A percentile compares a stretch with the other conserved stretches of the same genome.
phyloP scores from a whole-genome alignment of 495 filamentous ascomycete genomes.

The Aspergillus cavernicola region DNA sequence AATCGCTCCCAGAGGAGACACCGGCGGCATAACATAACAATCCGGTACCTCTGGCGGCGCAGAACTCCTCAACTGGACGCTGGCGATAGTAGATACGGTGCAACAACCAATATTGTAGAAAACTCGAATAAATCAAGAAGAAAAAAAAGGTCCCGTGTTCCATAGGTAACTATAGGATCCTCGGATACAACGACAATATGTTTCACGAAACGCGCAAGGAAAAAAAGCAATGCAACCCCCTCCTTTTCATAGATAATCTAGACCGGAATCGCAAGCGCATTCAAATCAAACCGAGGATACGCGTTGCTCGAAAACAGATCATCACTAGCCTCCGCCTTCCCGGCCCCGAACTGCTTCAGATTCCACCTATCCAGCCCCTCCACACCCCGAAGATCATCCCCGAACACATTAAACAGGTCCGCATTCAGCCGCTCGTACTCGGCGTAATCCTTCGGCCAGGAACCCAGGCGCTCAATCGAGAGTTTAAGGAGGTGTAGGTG shows the following conservation, averaged over 20 bases:
- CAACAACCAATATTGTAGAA: too few relatives aligned
- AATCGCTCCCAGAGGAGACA: too few relatives aligned
- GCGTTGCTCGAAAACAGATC: slow-evolving; percentile 12
- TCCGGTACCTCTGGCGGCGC: too few relatives aligned
- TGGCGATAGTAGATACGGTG: too few relatives aligned
- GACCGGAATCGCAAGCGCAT: neutral
- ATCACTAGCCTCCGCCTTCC: slow-evolving; percentile 24
- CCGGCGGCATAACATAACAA: too few relatives aligned
- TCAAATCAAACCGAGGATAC: neutral
- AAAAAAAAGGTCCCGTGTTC: too few relatives aligned
- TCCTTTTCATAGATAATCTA: neutral
- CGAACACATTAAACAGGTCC: slow-evolving; percentile 21
- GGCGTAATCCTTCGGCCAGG: slow-evolving; percentile 38
- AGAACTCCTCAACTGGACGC: too few relatives aligned
- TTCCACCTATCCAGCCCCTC: slow-evolving; percentile 39
- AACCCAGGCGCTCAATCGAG: slow-evolving; percentile 35
- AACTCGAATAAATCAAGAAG: too few relatives aligned
- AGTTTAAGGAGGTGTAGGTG: slow-evolving; percentile 38
- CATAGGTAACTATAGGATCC: too few relatives aligned
- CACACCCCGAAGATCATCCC: slow-evolving; percentile 26
- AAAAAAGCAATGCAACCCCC: too few relatives aligned
- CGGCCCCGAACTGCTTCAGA: slow-evolving; percentile 33
- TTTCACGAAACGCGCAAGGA: too few relatives aligned
- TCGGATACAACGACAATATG: too few relatives aligned
- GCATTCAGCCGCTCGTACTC: slow-evolving; percentile 27